phyloP scores from a whole-genome alignment of 345 rosid species.

The Turnera subulata region DNA sequence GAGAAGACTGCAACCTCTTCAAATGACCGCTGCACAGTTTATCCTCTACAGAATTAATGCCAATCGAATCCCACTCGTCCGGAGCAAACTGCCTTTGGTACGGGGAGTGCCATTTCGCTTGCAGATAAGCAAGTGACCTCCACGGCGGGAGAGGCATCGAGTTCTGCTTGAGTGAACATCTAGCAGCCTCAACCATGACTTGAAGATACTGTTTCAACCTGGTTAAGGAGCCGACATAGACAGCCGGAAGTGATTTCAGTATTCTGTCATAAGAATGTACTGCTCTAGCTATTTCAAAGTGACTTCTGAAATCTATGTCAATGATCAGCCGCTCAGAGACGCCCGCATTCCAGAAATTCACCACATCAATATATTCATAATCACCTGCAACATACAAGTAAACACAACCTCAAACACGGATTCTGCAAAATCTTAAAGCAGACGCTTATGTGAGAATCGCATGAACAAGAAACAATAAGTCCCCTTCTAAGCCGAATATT shows the following conservation, averaged over 20 bases:
- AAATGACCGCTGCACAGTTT: constrained; percentile 61
- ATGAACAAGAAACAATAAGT: no score
- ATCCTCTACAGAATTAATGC: constrained; percentile 32
- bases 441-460: no score
- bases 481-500: no score
- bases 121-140: constrained; percentile 82
- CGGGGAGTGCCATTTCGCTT: constrained; percentile 79
- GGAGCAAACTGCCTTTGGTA: constrained; percentile 50
- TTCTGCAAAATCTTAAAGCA: no score
- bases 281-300: constrained; percentile 93
- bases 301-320: constrained; percentile 84
- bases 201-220: constrained; percentile 70
- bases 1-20: constrained; percentile 57
- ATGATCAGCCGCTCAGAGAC: constrained; percentile 67
- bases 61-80: constrained; percentile 25
- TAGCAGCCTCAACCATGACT: constrained; percentile 86
- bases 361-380: constrained; percentile 77
- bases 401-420: background rate
- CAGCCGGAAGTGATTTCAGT: constrained; percentile 67
- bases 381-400: constrained; percentile 54
- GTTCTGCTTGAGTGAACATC: constrained; percentile 75
- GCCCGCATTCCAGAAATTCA: constrained; percentile 37
- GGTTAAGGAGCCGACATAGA: constrained; percentile 64
- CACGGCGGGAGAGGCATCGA: constrained; percentile 98
- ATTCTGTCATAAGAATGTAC: constrained; percentile 75